Evolutionary conservation across 768 basidiomycete genomes (phyloP), one percentile per base, ranked within the genome.

Genomic region (Russula brevipes): DNA sequence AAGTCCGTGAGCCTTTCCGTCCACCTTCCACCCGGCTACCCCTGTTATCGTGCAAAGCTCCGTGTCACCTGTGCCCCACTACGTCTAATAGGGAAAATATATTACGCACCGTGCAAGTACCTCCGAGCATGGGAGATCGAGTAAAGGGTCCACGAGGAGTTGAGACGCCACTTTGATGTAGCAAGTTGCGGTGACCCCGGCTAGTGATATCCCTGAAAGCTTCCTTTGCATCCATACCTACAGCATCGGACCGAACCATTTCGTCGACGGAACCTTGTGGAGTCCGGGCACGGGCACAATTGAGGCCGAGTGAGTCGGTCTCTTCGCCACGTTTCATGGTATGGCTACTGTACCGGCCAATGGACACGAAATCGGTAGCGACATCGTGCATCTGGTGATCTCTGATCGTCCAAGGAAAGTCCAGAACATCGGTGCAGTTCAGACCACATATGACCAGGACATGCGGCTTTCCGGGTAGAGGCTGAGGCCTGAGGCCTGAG

Each of bases 331-430:
- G 71, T 89, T 81, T 93, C 93, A 95, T 46, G 36, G 49, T 19
- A 30, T 47, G 4, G 16, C 44, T 10, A 30, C 44, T 73, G 66
- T 66, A 89, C 88, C 93, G 68, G 85, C 88, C 72, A 96, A 96
- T 11, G 93, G 41, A 91, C 94, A 96, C 95, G 71, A 90, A 95
- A 73, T 94, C 92, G 61, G 94, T 95, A 62, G 94, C 95, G 73
- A 95, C 93, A 42, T 94, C 94, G 83, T 45, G 94, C 84, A 44
- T 84, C 89, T 31, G 93, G 73, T 2, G 76, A 73, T 50, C 31
- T 51, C 49, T 78, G 78, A 50, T 87, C 75, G 68, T n/a, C 81
- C 83, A 5, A 89, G 92, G 84, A 70, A 95, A 94, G 61, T 88
- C 86, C 2, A 85, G 71, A 12, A 92, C 77, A 73, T 95, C 91